Evolutionary conservation across 2,329 filamentous ascomycete genomes (phyloP).

Genomic region (Sporothrix variecibatus): DNA sequence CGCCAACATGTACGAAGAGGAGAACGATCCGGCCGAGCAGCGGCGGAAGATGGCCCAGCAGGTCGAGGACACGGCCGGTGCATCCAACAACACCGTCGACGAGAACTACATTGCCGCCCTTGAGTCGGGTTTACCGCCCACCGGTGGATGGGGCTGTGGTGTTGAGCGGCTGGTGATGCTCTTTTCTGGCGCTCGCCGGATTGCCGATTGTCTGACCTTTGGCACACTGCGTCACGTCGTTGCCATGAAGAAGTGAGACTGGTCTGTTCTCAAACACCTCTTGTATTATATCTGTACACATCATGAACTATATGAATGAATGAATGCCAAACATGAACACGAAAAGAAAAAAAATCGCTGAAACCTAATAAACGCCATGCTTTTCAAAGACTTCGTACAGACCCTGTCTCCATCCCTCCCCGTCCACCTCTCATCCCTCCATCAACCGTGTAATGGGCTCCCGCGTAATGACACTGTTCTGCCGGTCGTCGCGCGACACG

Average conservation of each 20-base stretch:
- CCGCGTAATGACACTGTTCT: slow-evolving; percentile 83
- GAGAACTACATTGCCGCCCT: slow-evolving; percentile 82
- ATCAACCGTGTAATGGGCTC: slow-evolving; percentile 59
- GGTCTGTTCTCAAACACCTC: not conserved
- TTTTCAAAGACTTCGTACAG: not conserved
- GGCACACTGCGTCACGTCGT: slow-evolving; percentile 75
- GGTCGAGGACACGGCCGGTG: slow-evolving; percentile 45
- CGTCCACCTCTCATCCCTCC: slow-evolving; percentile 32
- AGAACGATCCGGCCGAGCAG: slow-evolving; percentile 89
- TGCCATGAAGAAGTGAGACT: slow-evolving; percentile 32
- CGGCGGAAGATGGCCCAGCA: slow-evolving; percentile 74
- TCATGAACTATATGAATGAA: slow-evolving; percentile 7
- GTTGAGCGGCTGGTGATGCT: slow-evolving; percentile 91
- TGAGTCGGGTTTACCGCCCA: slow-evolving; percentile 90
- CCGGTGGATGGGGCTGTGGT: slow-evolving; percentile 94
- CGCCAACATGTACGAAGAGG: slow-evolving; percentile 97
- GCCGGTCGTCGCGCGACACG: slow-evolving; percentile 76
- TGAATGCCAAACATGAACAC: not conserved
- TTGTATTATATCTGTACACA: slow-evolving; percentile 16
- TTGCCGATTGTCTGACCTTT: slow-evolving; percentile 85
- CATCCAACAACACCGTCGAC: slow-evolving; percentile 56
- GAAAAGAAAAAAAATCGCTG: not conserved
- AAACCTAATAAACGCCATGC: slow-evolving; percentile 8
- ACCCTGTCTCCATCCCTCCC: no score
- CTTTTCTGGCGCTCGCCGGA: slow-evolving; percentile 74